Base-by-base conservation (phyloP, 2,329 filamentous ascomycete species). In the Fusarium siculi region DNA sequence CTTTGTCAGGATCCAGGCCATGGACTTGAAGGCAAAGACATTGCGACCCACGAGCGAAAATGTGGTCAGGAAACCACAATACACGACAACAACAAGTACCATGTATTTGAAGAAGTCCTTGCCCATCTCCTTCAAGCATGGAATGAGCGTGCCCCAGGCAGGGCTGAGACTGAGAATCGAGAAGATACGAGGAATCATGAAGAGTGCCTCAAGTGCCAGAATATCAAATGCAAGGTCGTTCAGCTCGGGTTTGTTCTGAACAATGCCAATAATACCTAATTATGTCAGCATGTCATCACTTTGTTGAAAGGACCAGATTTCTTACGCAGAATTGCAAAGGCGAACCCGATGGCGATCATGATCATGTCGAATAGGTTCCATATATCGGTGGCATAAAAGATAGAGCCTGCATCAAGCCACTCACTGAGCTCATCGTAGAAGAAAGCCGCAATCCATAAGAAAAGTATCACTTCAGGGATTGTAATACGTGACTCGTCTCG, bases 61-160 rank as follows among this genome's bases (percentile, higher is more conserved):
- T 1, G 94, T 97, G 1, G 95, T 97, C 39, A 97, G 84, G 81
- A 98, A 98, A 52, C 95, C 94, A 53, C 96, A 84, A 79, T 97
- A 97, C 58, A 97, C 84, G 60, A 97, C 92, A 53, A 94, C 85
- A 47, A 97, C 93, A 32, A 96, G 87, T 4, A 93, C 92, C 82
- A 90, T 88, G 79, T 96, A 97, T 78, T 95, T 95, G 80, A 95
- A 82, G 79, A 97, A 97, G 79, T 97, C 94, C 81, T 95, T 96
- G 43, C 93, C 93, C 95, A 98, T 98, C 80, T 96, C 94, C 80
- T 96, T 96, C 56, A 98, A 87, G 72, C 95, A 97, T 0, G 95
- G 95, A 67, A 98, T 95, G 54, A 96, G 82, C 2, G 93, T 96
- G 46, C 94, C 95, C 88, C 96, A 98, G 80, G 97, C 97, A 3